A percentile compares a stretch with the other conserved stretches of the same genome.
Evolutionary conservation across 306 rosid genomes (phyloP).

Genomic region (Vigna nakashimae): DNA sequence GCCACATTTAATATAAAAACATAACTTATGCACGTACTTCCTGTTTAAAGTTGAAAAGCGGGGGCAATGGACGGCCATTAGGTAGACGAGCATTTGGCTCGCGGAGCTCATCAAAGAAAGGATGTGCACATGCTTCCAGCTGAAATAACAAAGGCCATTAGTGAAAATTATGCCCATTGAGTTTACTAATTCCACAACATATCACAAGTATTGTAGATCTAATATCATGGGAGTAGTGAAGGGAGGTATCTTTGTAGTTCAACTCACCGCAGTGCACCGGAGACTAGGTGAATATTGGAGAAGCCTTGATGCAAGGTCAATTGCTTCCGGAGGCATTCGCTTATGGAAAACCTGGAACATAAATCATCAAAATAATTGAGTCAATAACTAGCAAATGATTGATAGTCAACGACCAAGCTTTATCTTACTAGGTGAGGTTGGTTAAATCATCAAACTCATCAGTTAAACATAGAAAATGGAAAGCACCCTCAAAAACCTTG

Average conservation of each 20-base stretch:
- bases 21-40: conserved; percentile 60
- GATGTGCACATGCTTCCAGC: conserved; percentile 90
- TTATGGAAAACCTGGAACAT: conserved; percentile 77
- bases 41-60: conserved; percentile 78
- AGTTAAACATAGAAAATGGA: background rate
- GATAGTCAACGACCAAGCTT: conserved; percentile 6
- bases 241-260: background rate
- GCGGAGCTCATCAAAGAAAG: conserved; percentile 89
- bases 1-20: background rate
- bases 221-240: background rate
- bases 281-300: conserved; percentile 93
- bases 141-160: conserved; percentile 46
- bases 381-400: conserved; percentile 7
- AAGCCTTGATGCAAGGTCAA: conserved; percentile 91
- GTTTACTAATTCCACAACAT: background rate
- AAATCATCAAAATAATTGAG: conserved; percentile 30
- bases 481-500: background rate
- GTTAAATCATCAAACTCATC: background rate
- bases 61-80: conserved; percentile 78
- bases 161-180: conserved; percentile 22
- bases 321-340: conserved; percentile 93
- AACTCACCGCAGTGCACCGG: conserved; percentile 89
- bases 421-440: background rate
- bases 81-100: conserved; percentile 81
- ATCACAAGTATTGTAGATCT: background rate